Conservation (phyloP, 106 monocot genomes). For the Acorus gramineus region DNA sequence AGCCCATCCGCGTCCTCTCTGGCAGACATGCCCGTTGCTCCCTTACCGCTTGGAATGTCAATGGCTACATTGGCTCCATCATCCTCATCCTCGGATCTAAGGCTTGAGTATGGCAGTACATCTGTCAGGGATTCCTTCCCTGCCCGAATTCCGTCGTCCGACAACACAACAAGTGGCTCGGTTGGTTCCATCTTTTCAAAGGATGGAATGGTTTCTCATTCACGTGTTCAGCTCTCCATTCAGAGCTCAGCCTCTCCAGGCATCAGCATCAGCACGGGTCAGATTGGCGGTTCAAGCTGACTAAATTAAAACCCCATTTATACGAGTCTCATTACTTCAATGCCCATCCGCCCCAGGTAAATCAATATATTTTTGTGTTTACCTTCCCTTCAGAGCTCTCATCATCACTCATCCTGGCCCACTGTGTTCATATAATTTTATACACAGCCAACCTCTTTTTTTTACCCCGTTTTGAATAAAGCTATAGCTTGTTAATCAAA, state of each 20-base stretch:
- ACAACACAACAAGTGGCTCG: slow-evolving; percentile 27
- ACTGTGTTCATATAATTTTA: no score
- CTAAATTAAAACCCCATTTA: no score
- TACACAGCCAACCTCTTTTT: no score
- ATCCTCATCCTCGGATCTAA: slow-evolving; percentile 49
- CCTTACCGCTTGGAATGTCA: slow-evolving; percentile 47
- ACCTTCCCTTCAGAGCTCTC: no score
- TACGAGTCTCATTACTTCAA: no score
- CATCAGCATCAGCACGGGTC: slow-evolving; percentile 20
- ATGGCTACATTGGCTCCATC: slow-evolving; percentile 48
- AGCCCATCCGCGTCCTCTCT: slow-evolving; percentile 69
- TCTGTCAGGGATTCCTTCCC: slow-evolving; percentile 30
- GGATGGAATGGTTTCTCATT: slow-evolving; percentile 16
- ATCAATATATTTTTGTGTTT: no score
- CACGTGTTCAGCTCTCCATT: slow-evolving; percentile 12
- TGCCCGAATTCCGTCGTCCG: slow-evolving; percentile 14
- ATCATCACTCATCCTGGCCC: no score
- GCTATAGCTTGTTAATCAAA: no score
- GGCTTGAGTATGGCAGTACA: slow-evolving; percentile 24
- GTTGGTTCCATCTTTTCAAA: slow-evolving; percentile 33
- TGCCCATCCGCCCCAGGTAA: no score
- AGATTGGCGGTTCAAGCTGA: slow-evolving; percentile 18
- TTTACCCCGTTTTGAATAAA: no score
- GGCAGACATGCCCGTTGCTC: slow-evolving; percentile 55
- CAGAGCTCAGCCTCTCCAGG: slow-evolving; percentile 12